Base-by-base conservation (phyloP, 225 moss, liverwort and hornwort species). In the Polytrichum commune region DNA sequence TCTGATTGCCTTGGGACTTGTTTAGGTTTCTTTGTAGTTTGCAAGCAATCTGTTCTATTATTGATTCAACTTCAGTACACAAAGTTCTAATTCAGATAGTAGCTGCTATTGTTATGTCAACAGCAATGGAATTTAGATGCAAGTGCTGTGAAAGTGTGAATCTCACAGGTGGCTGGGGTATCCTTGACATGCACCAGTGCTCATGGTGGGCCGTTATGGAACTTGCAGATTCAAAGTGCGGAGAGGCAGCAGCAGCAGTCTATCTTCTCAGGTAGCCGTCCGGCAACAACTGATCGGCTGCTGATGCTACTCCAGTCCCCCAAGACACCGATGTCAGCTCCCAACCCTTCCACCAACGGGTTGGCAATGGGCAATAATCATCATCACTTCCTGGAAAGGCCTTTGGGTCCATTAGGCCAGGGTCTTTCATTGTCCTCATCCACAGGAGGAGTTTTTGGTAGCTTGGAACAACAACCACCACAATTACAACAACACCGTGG, bases 351-450 rank as follows among this genome's bases (percentile, higher is more conserved):
- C n/a, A 29, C 79, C 55, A 46, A 46, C 4, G 57, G 66, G 1
- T 33, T 66, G 66, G 83, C 81, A 67, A 81, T 81, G 72, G 85
- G 81, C 67, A 73, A 82, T 64, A 88, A 88, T 54, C 88, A 84
- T 70, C 82, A 89, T 75, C 92, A 88, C 26, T 93, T 86, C 69
- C 65, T 86, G 75, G 78, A 86, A 74, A 92, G 92, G 66, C 85
- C 81, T 5, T 30, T 86, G 69, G 92, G 93, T 78, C 84, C 89
- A 69, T 75, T 82, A 66, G 96, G 93, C 60, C 90, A 92, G 69
- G 92, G 96, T 77, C 86, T 96, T 65, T 88, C 93, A 20, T 77
- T 96, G 55, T 89, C 96, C 69, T 84, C 93, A 19, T 84, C 92
- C 46, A 68, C 87, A 5, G 93, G 89, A 79, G 88, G 88, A 27